Base-by-base conservation (phyloP, 2,329 filamentous ascomycete species). In the Alternaria hordeiaustralica region DNA sequence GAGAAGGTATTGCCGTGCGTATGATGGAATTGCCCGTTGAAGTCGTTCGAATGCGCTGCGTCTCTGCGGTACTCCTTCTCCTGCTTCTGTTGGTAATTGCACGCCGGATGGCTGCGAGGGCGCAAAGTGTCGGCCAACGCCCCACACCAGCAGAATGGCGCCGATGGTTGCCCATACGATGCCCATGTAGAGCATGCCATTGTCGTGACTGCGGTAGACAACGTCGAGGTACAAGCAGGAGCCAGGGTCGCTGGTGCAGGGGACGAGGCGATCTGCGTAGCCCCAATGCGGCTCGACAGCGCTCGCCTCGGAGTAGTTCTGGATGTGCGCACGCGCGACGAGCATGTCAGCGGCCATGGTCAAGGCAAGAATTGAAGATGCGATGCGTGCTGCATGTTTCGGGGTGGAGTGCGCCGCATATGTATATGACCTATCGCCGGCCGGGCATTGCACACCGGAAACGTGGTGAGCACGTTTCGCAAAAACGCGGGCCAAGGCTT, bases 221-320 rank as follows among this genome's bases (percentile, higher is more conserved):
- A 79, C 79, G 68, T 87, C 85, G 26, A 88, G 80, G 72, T 90
- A 90, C 36, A 78, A 83, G 72, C 88, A 90, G 6, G 85, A 86
- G 2, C 87, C 87, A 0, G 79, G 71, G 74, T 89, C 87, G 64
- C 84, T 88, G 23, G 82, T 85, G 73, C 88, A 90, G 23, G 87
- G 88, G 1, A 88, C 55, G 2, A 84, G 80, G 20, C 87, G 83
- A 56, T 81, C 80, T 3, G 81, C 78, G 71, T 89, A 89, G 1
- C 85, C 87, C 87, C 87, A 90, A 69, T 88, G 85, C 51, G 79
- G 80, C 69, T 82, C 80, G 21, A 84, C 58, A 13, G 63, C 62
- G 6, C 66, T 60, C 28, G 80, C 82, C 28, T 80, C 79, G 70
- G 72, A 80, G 63, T 75, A 69, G 59, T 86, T 79, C 69, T 86